phyloP scores from a whole-genome alignment of 1,284 basidiomycete species.

The Ustilago nuda region DNA sequence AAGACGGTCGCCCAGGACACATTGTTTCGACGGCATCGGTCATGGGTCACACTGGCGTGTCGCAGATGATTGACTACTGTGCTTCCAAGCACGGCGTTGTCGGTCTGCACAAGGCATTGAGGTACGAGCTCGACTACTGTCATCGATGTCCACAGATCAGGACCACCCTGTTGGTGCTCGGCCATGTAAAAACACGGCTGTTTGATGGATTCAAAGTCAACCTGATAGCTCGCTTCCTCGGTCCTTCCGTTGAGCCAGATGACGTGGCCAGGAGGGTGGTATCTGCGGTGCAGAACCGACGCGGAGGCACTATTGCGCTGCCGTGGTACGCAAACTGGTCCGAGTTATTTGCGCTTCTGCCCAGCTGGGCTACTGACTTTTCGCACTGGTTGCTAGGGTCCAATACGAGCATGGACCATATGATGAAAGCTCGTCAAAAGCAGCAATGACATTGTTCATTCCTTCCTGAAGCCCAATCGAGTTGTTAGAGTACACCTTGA shows the following conservation, averaged over 20 bases:
- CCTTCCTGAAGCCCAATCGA: not conserved
- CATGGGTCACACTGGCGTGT: conserved; percentile 79
- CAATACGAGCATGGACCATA: conserved; percentile 38
- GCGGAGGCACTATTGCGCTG: conserved; percentile 49
- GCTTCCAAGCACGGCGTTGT: conserved; percentile 68
- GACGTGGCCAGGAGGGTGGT: conserved; percentile 51
- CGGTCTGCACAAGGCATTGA: conserved; percentile 65
- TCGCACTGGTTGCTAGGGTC: conserved; percentile 41
- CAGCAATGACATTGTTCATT: not conserved
- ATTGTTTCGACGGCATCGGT: conserved; percentile 80
- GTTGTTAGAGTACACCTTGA: not conserved
- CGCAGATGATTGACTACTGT: conserved; percentile 75
- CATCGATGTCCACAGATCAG: conserved; percentile 49
- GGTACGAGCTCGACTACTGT: conserved; percentile 63
- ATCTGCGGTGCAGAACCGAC: conserved; percentile 38
- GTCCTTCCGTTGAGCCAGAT: conserved; percentile 49
- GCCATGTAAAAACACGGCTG: conserved; percentile 59
- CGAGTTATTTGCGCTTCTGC: conserved; percentile 48
- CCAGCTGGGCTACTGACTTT: conserved; percentile 46
- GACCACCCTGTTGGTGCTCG: conserved; percentile 61
- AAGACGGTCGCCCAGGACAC: conserved; percentile 79
- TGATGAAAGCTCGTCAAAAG: conserved; percentile 34
- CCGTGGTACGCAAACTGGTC: conserved; percentile 62
- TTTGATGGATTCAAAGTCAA: conserved; percentile 51
- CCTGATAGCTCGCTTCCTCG: conserved; percentile 50